Evolutionary conservation across 2,329 filamentous ascomycete genomes (phyloP).

Genomic region (Aspergillus luchuensis): DNA sequence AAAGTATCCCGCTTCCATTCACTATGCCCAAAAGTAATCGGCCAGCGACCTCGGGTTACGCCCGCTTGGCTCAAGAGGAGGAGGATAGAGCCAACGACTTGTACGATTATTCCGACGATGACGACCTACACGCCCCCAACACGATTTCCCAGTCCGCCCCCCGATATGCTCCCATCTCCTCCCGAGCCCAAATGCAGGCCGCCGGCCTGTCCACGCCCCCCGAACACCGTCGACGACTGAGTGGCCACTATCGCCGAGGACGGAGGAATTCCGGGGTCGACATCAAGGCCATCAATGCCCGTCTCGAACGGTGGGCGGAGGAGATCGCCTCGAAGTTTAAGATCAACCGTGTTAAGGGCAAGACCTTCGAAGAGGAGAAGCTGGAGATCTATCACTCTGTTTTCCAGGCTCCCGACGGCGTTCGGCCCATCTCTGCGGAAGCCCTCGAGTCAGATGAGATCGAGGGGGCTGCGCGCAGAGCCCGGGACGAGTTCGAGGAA

Average conservation of each 20-base stretch:
- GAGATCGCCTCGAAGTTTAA: conserved; percentile 98
- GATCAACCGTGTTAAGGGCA: conserved; percentile 73
- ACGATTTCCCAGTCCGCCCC: conserved; percentile 59
- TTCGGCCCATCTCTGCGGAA: conserved; percentile 77
- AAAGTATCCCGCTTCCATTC: conserved; percentile 30
- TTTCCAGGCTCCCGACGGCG: conserved; percentile 87
- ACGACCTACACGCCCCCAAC: conserved; percentile 59
- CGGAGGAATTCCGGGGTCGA: conserved; percentile 86
- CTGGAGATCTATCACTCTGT: conserved; percentile 97
- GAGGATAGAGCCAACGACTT: conserved; percentile 50
- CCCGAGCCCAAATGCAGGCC: conserved; percentile 54
- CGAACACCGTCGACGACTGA: conserved; percentile 49
- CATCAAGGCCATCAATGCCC: conserved; percentile 95
- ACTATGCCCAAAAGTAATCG: conserved; percentile 65
- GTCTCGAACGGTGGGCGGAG: conserved; percentile 93
- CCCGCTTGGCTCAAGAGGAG: conserved; percentile 80
- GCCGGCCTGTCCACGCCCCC: conserved; percentile 42
- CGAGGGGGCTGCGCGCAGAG: conserved; percentile 64
- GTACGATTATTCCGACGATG: conserved; percentile 71
- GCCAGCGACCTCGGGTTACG: conserved; percentile 78
- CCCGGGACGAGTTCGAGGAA: conserved; percentile 78
- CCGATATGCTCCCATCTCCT: conserved; percentile 63
- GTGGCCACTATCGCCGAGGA: conserved; percentile 53
- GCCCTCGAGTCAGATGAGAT: conserved; percentile 63
- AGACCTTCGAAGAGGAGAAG: conserved; percentile 75